Conservation (phyloP, 129 eudicot species). For the Erigeron canadensis region DNA sequence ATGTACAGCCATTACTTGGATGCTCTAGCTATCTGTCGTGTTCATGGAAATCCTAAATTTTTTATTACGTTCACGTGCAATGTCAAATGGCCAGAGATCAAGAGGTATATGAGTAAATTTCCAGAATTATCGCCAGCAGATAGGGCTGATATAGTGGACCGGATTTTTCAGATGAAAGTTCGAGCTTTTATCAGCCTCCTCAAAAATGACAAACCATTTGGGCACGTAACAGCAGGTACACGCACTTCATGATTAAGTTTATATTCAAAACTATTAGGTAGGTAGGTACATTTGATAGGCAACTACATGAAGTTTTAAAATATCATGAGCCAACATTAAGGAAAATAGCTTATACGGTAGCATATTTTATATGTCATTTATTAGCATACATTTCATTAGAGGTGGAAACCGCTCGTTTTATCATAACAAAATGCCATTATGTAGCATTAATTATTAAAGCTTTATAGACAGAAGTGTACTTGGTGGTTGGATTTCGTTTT, state of each 20-base stretch:
- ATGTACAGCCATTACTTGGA: constrained; percentile 12
- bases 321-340: too few relatives aligned
- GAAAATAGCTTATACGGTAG: too few relatives aligned
- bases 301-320: too few relatives aligned
- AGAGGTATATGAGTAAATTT: background rate
- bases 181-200: background rate
- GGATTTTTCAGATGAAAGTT: constrained; percentile 4
- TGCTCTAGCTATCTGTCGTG: constrained; percentile 1
- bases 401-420: too few relatives aligned
- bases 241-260: background rate
- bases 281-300: too few relatives aligned
- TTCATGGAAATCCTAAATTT: background rate
- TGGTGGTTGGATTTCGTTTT: too few relatives aligned
- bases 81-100: background rate
- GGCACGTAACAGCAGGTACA: background rate
- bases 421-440: too few relatives aligned
- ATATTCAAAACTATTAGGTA: too few relatives aligned
- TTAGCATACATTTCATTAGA: too few relatives aligned
- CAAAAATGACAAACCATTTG: background rate
- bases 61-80: constrained; percentile 7
- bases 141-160: background rate
- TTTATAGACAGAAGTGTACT: too few relatives aligned
- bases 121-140: background rate
- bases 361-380: too few relatives aligned
- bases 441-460: too few relatives aligned